Conservation (phyloP, 2,329 filamentous ascomycete species). For the Claviceps pazoutovae region DNA sequence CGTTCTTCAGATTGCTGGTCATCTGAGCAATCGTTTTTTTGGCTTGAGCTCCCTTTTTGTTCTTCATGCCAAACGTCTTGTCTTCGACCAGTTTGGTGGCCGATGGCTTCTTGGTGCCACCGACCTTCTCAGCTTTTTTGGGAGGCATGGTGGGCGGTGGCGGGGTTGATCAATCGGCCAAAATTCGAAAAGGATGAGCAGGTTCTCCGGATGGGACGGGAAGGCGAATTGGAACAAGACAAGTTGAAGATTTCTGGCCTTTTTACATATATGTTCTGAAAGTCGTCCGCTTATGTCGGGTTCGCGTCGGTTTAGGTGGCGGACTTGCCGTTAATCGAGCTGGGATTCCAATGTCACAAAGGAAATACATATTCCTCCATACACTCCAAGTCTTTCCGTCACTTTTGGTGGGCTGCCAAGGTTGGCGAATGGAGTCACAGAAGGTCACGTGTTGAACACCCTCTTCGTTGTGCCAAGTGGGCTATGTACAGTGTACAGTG, state of each 20-base stretch:
- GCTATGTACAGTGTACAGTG: not conserved
- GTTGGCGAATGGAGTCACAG: constrained; percentile 14
- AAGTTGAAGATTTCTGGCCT: not conserved
- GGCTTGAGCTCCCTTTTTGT: constrained; percentile 88
- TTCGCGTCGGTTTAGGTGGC: not conserved
- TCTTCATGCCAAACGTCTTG: constrained; percentile 99
- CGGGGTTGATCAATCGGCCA: constrained; percentile 7
- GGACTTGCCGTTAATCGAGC: not conserved
- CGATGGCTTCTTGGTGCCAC: constrained; percentile 40
- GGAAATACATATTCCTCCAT: constrained; percentile 3
- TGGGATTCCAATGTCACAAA: constrained; percentile 6
- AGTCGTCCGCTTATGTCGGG: not conserved
- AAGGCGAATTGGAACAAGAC: not conserved
- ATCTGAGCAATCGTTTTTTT: constrained; percentile 86
- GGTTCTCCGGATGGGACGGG: not conserved
- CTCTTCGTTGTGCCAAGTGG: not conserved
- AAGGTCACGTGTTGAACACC: constrained; percentile 12
- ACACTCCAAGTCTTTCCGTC: constrained; percentile 3
- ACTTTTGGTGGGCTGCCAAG: constrained; percentile 9
- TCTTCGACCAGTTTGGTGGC: constrained; percentile 62
- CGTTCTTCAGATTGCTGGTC: constrained; percentile 54
- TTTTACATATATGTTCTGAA: not conserved
- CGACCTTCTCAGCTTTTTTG: constrained; percentile 45
- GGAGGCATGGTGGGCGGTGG: constrained; percentile 51
- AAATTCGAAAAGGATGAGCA: not conserved